Conservation (phyloP, 352 stramenopile genomes). For the Phytophthora capsici region DNA sequence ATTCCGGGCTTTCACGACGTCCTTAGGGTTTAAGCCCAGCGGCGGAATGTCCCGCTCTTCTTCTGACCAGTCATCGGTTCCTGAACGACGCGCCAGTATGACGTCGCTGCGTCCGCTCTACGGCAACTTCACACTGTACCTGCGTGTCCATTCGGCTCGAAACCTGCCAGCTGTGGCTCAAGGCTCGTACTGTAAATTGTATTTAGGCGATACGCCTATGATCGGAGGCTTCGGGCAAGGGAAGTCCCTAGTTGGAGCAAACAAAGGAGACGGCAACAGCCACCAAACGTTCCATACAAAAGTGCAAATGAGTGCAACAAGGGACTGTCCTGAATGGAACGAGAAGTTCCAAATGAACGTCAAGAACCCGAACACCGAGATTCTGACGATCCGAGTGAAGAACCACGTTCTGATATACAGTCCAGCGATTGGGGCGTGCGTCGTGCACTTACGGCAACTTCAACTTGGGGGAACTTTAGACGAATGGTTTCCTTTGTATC, state of each 20-base stretch:
- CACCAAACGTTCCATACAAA: conserved; percentile 72
- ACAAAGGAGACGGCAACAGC: conserved; percentile 12
- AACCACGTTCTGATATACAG: conserved; percentile 72
- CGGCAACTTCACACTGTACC: conserved; percentile 59
- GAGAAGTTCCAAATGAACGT: conserved; percentile 77
- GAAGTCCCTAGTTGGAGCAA: conserved; percentile 22
- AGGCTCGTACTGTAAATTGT: conserved; percentile 75
- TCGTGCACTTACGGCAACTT: conserved; percentile 61
- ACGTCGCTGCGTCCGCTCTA: conserved; percentile 15
- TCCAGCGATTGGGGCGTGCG: conserved; percentile 63
- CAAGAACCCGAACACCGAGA: conserved; percentile 48
- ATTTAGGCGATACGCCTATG: conserved; percentile 61
- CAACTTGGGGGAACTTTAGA: conserved; percentile 50
- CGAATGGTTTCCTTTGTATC: conserved; percentile 66
- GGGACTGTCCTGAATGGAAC: conserved; percentile 67
- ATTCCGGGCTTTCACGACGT: conserved; percentile 33
- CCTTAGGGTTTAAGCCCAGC: conserved; percentile 21
- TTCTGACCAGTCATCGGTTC: conserved; percentile 11
- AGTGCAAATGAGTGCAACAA: conserved; percentile 40
- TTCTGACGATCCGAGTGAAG: conserved; percentile 79
- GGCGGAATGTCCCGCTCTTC: conserved; percentile 4
- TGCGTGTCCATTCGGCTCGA: conserved; percentile 71
- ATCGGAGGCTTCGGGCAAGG: conserved; percentile 41
- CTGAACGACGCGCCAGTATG: conserved; percentile 6
- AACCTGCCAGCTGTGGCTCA: conserved; percentile 51